A percentile compares a stretch with the other conserved stretches of the same genome.
phyloP scores from a whole-genome alignment of 768 basidiomycete species.

The Suillus bovinus region DNA sequence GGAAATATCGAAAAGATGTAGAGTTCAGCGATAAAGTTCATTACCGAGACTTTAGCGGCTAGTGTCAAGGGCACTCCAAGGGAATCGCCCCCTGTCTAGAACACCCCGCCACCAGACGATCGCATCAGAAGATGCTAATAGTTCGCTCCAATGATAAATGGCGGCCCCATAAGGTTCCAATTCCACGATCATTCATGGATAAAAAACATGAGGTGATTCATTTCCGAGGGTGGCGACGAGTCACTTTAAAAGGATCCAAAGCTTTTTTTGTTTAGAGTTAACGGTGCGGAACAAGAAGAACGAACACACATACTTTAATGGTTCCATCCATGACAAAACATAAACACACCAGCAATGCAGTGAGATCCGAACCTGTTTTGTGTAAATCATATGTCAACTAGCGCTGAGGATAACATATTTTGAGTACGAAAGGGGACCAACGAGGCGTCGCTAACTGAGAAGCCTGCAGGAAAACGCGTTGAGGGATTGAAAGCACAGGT shows the following conservation, averaged over 20 bases:
- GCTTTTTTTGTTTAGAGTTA: slow-evolving; percentile 4
- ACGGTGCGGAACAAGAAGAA: not conserved
- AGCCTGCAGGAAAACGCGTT: slow-evolving; percentile 10
- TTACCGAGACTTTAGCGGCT: slow-evolving; percentile 22
- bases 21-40: slow-evolving; percentile 17
- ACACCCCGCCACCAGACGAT: slow-evolving; percentile 21
- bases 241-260: not conserved
- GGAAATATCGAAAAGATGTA: not conserved
- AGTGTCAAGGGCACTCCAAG: slow-evolving; percentile 8
- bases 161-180: slow-evolving; percentile 18
- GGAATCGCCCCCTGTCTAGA: slow-evolving; percentile 15
- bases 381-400: slow-evolving; percentile 11
- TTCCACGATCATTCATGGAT: slow-evolving; percentile 27
- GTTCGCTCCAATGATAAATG: slow-evolving; percentile 26
- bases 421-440: slow-evolving; percentile 17
- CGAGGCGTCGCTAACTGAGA: slow-evolving; percentile 15
- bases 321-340: slow-evolving; percentile 23
- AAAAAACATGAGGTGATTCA: slow-evolving; percentile 34
- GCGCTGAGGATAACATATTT: slow-evolving; percentile 14
- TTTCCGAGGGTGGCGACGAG: slow-evolving; percentile 31
- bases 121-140: slow-evolving; percentile 30
- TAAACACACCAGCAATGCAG: slow-evolving; percentile 4
- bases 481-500: slow-evolving; percentile 15
- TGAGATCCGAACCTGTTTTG: slow-evolving; percentile 11
- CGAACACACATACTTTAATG: not conserved